Percentiles rank a stretch among this genome's conserved stretches.
Conservation (phyloP, 163 green algal species). For the Scenedesmus sp. region DNA sequence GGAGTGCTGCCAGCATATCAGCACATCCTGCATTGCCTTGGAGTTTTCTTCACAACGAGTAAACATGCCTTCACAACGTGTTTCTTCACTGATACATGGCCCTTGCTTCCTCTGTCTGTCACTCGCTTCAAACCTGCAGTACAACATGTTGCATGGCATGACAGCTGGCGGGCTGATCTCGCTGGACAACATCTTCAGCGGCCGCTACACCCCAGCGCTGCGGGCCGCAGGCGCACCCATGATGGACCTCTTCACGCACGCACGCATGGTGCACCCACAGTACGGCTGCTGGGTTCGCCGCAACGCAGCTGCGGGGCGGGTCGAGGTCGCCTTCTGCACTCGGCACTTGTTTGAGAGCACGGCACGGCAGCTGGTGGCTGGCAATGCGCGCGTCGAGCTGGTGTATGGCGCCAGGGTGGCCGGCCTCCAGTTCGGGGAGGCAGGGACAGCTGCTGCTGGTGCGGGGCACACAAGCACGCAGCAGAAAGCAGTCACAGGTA, state of each 20-base stretch:
- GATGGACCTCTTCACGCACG: neutral
- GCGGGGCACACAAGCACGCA: neutral
- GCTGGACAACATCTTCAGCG: conserved; percentile 21
- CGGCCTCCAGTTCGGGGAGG: conserved; percentile 5
- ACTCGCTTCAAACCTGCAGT: neutral
- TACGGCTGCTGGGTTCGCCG: neutral
- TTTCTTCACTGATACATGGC: neutral
- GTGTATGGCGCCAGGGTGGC: neutral
- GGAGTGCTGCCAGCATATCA: no score
- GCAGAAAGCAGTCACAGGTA: neutral
- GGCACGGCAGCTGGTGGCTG: neutral
- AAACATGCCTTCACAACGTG: neutral
- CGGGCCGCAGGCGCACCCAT: neutral
- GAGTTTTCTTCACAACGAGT: neutral
- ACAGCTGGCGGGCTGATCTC: neutral
- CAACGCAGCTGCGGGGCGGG: neutral
- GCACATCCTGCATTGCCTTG: no score
- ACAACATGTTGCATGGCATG: conserved; percentile 26
- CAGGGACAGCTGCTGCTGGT: neutral
- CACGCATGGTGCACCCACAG: neutral
- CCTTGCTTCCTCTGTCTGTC: neutral
- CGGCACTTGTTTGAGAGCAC: conserved; percentile 19
- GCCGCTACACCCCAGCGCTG: neutral
- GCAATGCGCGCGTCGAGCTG: neutral
- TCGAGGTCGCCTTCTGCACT: neutral